Base-by-base conservation (phyloP, 2,329 filamentous ascomycete genomes). In the Calonectria pteridis region DNA sequence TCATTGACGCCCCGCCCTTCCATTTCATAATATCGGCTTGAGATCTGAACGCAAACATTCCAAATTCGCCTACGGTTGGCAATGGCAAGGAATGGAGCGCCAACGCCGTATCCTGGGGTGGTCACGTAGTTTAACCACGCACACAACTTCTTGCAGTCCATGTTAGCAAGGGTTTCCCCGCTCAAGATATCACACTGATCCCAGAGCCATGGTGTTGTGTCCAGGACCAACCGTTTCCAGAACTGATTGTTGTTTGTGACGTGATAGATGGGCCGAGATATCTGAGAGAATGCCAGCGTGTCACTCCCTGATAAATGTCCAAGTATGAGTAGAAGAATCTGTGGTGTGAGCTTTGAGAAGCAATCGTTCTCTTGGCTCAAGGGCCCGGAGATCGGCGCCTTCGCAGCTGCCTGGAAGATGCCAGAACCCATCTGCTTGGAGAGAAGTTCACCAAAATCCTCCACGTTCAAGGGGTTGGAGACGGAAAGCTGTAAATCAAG, bases 21-120 rank as follows among this genome's bases (percentile, higher is more conserved):
- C 16, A 40, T 9, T 59, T 55, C 28, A 16, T 18, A n/a, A 23
- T 55, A 65, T 1, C 18, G 10, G 18, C 11, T 13, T 29, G 31
- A 49, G 3, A 74, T 14, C 29, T 74, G 51, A 1, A 18, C 11
- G 23, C 43, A 64, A 20, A 50, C 18, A 13, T 33, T 23, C 73
- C 73, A 74, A 20, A 75, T 65, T 5, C 73, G 73, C 29, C 70
- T 37, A 6, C 73, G 46, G n/a, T 75, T 75, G 0, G 62, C 66
- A 28, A 75, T 70, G 46, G 58, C 59, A 18, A 75, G 23, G 18
- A 73, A 70, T 6, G 66, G 66, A 5, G 6, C 3, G 5, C 40
- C n/a, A 3, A 67, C n/a, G 31, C 73, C 70, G 10, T 31, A 67
- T 14, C 20, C 20, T 14, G 70, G 58, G 11, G 4, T 20, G 4